A percentile compares a stretch with the other conserved stretches of the same genome.
These are phyloP conservation scores for Beverwykella pulmonaria DNA, from an alignment of 495 filamentous ascomycete species.

Conservation along the genomic window DNA sequence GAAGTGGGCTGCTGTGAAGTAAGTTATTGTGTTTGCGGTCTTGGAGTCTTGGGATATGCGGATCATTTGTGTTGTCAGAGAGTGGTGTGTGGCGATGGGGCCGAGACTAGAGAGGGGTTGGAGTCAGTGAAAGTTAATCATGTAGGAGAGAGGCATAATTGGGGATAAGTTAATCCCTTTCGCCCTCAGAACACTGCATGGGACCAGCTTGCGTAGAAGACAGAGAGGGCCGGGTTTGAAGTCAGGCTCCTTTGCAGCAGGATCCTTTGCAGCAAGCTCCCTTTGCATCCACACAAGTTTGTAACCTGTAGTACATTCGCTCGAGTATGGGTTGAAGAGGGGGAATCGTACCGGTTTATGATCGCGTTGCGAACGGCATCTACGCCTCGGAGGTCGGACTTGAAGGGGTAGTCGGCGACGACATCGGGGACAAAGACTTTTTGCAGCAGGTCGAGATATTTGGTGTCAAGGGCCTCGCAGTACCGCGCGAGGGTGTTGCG, in stretches of 20 bases:
- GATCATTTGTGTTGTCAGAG: slow-evolving; percentile 42
- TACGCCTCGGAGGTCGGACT: slow-evolving; percentile 34
- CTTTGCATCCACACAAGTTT: no score
- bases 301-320: neutral
- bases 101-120: slow-evolving; percentile 27
- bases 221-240: no score
- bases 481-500: slow-evolving; percentile 41
- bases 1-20: slow-evolving; percentile 43
- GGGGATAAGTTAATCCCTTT: no score
- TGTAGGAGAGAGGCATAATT: no score
- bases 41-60: slow-evolving; percentile 26
- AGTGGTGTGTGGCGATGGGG: slow-evolving; percentile 39
- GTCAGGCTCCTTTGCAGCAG: no score
- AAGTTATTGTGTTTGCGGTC: slow-evolving; percentile 34
- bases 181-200: no score
- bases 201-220: no score
- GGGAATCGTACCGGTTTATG: slow-evolving; percentile 16
- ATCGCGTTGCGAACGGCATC: slow-evolving; percentile 33
- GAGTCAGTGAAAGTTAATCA: no score
- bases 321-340: neutral
- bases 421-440: slow-evolving; percentile 42
- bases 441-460: slow-evolving; percentile 36
- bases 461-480: slow-evolving; percentile 43
- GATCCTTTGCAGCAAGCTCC: no score
- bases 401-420: slow-evolving; percentile 40